Conservation (phyloP, 2,329 filamentous ascomycete species). For the Nemania diffusa region DNA sequence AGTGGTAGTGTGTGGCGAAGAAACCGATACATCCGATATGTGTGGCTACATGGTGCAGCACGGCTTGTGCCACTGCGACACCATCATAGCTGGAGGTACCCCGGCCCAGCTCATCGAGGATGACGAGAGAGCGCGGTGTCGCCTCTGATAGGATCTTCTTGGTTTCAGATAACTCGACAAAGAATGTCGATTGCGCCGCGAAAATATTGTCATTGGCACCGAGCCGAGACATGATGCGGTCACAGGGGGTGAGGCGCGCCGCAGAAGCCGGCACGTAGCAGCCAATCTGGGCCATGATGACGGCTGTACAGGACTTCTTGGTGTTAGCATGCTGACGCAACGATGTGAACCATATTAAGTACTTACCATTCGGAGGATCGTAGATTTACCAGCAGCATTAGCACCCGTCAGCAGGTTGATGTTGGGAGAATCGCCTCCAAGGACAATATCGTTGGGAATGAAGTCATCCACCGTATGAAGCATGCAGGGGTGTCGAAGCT, state of each 20-base stretch:
- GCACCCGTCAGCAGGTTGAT: slow-evolving; percentile 94
- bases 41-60: slow-evolving; percentile 93
- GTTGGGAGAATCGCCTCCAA: slow-evolving; percentile 83
- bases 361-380: slow-evolving; percentile 89
- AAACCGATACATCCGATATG: slow-evolving; percentile 95
- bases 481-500: slow-evolving; percentile 96
- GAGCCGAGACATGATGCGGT: slow-evolving; percentile 98
- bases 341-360: slow-evolving; percentile 1
- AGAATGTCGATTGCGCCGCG: slow-evolving; percentile 96
- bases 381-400: slow-evolving; percentile 97
- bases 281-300: slow-evolving; percentile 97
- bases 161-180: slow-evolving; percentile 95
- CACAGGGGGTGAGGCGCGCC: slow-evolving; percentile 86
- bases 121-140: slow-evolving; percentile 92
- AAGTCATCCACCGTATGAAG: slow-evolving; percentile 89
- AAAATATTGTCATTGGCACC: slow-evolving; percentile 99
- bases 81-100: slow-evolving; percentile 97
- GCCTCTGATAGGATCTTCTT: slow-evolving; percentile 98
- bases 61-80: slow-evolving; percentile 94
- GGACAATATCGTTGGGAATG: slow-evolving; percentile 91
- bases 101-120: slow-evolving; percentile 94
- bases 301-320: slow-evolving; percentile 84
- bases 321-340: slow-evolving; percentile 15
- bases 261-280: slow-evolving; percentile 88
- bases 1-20: slow-evolving; percentile 98